Conservation (phyloP, 768 basidiomycete species). For the Crassisporium funariophilum region DNA sequence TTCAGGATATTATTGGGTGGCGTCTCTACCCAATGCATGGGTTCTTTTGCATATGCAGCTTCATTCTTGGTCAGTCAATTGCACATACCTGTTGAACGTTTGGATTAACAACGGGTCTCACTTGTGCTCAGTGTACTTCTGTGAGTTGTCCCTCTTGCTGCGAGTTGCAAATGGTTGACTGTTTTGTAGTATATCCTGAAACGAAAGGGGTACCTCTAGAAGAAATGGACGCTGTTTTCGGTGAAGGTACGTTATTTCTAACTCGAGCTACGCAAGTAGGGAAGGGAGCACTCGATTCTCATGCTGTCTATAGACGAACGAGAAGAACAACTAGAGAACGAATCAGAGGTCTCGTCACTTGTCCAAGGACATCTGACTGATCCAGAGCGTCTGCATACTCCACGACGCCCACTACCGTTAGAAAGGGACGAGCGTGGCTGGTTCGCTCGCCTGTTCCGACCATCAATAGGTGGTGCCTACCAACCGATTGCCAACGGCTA, state of each 20-base stretch:
- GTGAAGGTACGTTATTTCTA: constrained; percentile 61
- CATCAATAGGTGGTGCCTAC: constrained; percentile 37
- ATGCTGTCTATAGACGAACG: constrained; percentile 35
- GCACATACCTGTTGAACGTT: not conserved
- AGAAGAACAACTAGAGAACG: constrained; percentile 68
- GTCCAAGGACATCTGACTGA: constrained; percentile 33
- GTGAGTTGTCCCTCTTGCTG: constrained; percentile 42
- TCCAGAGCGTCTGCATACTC: constrained; percentile 4
- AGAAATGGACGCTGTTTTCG: constrained; percentile 90
- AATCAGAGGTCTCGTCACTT: constrained; percentile 60
- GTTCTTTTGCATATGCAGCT: constrained; percentile 87
- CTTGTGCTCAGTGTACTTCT: constrained; percentile 62
- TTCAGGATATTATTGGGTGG: constrained; percentile 90
- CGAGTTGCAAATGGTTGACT: constrained; percentile 7
- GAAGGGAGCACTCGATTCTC: not conserved
- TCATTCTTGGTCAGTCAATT: constrained; percentile 61
- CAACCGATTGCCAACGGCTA: constrained; percentile 46
- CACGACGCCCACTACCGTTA: not conserved
- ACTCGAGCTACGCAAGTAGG: not conserved
- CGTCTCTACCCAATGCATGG: constrained; percentile 94
- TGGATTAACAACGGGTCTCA: constrained; percentile 2
- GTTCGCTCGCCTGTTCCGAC: constrained; percentile 52
- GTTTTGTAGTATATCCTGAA: constrained; percentile 72
- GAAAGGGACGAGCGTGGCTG: constrained; percentile 27
- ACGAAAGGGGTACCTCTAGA: constrained; percentile 86